Percentiles rank a stretch among this genome's conserved stretches.
phyloP scores from a whole-genome alignment of 805 yeast species.

The Hanseniaspora hatyaiensis region DNA sequence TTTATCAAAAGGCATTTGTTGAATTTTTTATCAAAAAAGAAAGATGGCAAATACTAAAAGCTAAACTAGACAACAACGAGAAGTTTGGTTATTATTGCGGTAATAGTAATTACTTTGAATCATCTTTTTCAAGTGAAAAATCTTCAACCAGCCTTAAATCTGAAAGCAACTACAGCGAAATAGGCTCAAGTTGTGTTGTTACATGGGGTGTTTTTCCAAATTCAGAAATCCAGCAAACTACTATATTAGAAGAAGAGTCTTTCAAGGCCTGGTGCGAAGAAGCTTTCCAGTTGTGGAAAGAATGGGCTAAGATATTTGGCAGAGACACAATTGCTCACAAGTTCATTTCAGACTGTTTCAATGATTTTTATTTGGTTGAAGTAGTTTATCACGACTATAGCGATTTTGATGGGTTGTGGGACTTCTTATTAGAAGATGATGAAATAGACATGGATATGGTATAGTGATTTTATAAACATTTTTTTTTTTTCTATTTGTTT shows the following conservation, averaged over 20 bases:
- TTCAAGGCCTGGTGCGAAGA: slow-evolving; percentile 95
- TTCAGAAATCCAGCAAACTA: slow-evolving; percentile 80
- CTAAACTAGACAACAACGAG: slow-evolving; percentile 36
- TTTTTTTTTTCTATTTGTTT: background rate
- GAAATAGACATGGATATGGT: background rate
- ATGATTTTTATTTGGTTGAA: slow-evolving; percentile 65
- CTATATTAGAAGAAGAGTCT: slow-evolving; percentile 83
- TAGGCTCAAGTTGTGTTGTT: slow-evolving; percentile 69
- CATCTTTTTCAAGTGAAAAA: too few relatives aligned
- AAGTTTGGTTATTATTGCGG: slow-evolving; percentile 16
- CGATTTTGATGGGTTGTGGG: slow-evolving; percentile 69
- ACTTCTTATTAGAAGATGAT: slow-evolving; percentile 32
- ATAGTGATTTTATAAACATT: background rate
- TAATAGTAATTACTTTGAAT: slow-evolving; percentile 19
- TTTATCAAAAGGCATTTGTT: slow-evolving; percentile 90
- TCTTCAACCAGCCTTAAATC: too few relatives aligned
- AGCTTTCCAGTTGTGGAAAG: slow-evolving; percentile 79
- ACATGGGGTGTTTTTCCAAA: slow-evolving; percentile 98
- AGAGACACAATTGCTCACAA: slow-evolving; percentile 41
- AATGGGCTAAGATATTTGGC: slow-evolving; percentile 78
- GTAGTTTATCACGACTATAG: slow-evolving; percentile 76
- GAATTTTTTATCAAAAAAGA: slow-evolving; percentile 68
- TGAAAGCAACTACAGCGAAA: slow-evolving; percentile 33
- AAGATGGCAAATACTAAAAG: slow-evolving; percentile 54
- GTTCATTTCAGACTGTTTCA: slow-evolving; percentile 49